phyloP scores from a whole-genome alignment of 441 rosid species.

The Melastoma candidum region DNA sequence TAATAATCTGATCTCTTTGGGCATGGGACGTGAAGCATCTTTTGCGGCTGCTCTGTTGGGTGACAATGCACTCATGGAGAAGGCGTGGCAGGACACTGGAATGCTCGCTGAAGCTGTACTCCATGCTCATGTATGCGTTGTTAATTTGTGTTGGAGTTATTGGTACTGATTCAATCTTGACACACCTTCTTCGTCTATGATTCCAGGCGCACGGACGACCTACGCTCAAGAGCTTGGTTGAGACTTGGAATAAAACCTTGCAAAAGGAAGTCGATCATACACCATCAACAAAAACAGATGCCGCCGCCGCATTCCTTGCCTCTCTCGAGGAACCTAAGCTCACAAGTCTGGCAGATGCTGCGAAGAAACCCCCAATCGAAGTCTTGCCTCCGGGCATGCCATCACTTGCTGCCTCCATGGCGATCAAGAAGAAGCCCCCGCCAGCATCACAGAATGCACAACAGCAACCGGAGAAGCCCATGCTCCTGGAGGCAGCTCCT shows the following conservation, averaged over 20 bases:
- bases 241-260: constrained; percentile 81
- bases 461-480: constrained; percentile 53
- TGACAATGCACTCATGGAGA: constrained; percentile 97
- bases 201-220: constrained; percentile 96
- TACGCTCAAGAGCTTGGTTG: constrained; percentile 74
- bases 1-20: constrained; percentile 73
- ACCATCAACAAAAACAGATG: constrained; percentile 69
- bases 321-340: constrained; percentile 91
- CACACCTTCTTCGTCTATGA: constrained; percentile 9
- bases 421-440: constrained; percentile 61
- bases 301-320: constrained; percentile 86
- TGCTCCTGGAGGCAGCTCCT: constrained; percentile 66
- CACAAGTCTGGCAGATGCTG: constrained; percentile 78
- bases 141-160: background rate
- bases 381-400: constrained; percentile 96
- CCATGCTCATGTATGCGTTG: constrained; percentile 75
- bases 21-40: constrained; percentile 94
- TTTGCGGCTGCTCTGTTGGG: constrained; percentile 93
- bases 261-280: constrained; percentile 84
- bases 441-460: constrained; percentile 30
- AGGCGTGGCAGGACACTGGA: constrained; percentile 98
- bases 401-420: constrained; percentile 66
- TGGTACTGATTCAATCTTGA: constrained; percentile 5
- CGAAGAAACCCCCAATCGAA: constrained; percentile 78
- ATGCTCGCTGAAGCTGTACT: constrained; percentile 98